phyloP scores from a whole-genome alignment of 345 rosid genomes.

The Eucalyptus regnans region DNA sequence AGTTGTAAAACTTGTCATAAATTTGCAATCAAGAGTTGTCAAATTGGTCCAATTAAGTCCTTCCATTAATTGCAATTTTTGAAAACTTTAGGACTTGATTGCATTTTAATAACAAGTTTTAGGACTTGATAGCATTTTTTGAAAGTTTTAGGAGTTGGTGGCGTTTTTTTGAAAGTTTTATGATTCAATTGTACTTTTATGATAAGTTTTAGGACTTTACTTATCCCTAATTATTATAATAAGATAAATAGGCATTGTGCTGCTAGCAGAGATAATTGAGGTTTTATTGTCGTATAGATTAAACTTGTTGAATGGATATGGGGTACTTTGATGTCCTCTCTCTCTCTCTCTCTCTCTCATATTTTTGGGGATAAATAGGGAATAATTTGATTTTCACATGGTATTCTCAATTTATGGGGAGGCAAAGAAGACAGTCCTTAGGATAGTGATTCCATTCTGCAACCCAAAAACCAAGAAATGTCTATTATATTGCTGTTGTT shows the following conservation, averaged over 20 bases:
- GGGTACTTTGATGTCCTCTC: neutral
- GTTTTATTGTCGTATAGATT: neutral
- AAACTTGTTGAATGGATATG: neutral
- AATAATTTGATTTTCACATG: neutral
- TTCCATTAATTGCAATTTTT: too few species aligned
- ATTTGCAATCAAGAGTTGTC: too few species aligned
- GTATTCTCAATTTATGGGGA: neutral
- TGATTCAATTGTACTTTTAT: too few species aligned
- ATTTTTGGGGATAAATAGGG: neutral
- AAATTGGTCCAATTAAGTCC: too few species aligned
- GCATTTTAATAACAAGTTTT: too few species aligned
- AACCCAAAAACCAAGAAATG: neutral
- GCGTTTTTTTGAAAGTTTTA: too few species aligned
- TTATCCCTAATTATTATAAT: neutral
- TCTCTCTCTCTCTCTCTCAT: neutral
- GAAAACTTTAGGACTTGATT: too few species aligned
- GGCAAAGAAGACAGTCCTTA: neutral
- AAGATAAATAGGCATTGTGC: neutral
- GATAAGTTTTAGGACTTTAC: too few species aligned
- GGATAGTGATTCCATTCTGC: neutral
- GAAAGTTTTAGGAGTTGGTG: too few species aligned
- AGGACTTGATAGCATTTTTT: too few species aligned
- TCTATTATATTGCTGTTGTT: neutral
- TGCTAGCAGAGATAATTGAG: neutral
- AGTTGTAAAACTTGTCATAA: too few species aligned